Percentiles rank a stretch among this genome's conserved stretches.
phyloP scores from a whole-genome alignment of 441 rosid genomes.

The Breynia disticha region DNA sequence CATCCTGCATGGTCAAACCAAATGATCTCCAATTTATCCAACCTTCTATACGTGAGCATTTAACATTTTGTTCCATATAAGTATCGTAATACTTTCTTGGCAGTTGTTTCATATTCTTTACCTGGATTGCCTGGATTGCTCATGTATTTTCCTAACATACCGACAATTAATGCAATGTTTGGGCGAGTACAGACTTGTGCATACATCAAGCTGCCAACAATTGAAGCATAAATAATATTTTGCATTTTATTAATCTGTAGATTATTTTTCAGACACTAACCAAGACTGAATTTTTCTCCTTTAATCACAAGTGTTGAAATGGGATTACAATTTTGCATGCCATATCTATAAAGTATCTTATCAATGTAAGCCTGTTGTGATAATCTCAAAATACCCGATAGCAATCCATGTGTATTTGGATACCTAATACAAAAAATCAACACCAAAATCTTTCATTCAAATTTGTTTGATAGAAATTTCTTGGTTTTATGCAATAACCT shows the following conservation, averaged over 20 bases:
- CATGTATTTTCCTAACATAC: no score
- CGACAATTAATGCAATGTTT: no score
- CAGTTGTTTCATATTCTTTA: no score
- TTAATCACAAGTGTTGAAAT: neutral
- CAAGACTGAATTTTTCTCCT: neutral
- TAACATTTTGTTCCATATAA: no score
- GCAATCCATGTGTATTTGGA: no score
- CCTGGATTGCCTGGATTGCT: no score
- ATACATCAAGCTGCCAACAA: neutral
- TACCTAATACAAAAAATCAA: no score
- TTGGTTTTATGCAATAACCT: neutral
- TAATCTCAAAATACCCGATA: no score
- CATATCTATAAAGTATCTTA: neutral
- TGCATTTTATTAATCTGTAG: neutral
- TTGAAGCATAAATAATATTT: neutral
- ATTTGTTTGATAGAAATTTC: neutral
- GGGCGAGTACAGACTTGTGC: neutral
- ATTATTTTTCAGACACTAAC: neutral
- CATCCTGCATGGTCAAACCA: no score
- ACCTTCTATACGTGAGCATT: no score
- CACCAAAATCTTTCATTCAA: neutral
- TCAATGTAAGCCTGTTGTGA: neutral
- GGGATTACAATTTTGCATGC: neutral
- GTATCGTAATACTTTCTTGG: no score
- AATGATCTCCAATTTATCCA: no score